phyloP scores from a whole-genome alignment of 116 monocot species.

The Phalaenopsis hybrid region DNA sequence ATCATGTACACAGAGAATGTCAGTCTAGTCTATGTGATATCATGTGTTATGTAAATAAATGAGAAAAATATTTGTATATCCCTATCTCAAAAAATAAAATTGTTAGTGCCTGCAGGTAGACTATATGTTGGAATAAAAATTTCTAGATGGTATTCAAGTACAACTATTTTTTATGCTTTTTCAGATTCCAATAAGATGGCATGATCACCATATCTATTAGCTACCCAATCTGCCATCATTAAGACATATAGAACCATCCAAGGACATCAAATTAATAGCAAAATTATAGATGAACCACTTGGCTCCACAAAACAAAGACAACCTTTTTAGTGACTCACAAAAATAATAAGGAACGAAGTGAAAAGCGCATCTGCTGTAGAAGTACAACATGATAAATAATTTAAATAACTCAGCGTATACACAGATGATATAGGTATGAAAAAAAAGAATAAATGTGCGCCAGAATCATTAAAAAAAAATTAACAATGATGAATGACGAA shows the following conservation, averaged over 20 bases:
- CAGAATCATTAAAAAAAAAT: not conserved
- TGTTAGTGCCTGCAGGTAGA: not conserved
- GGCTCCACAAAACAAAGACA: not conserved
- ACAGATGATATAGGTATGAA: not conserved
- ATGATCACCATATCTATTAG: not conserved
- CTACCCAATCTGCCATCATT: not conserved
- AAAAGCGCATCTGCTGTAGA: not conserved
- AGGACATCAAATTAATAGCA: not conserved
- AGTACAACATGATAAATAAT: not conserved
- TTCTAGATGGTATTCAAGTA: not conserved
- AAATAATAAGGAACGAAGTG: not conserved
- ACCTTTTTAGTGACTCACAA: not conserved
- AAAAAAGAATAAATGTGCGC: not conserved
- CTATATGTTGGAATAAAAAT: not conserved
- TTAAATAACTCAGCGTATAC: not conserved
- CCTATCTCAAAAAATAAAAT: not conserved
- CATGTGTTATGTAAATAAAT: not conserved
- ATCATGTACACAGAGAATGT: not conserved
- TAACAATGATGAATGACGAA: not conserved
- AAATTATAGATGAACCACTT: not conserved
- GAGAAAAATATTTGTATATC: not conserved
- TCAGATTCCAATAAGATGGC: not conserved
- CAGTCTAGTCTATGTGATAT: not conserved
- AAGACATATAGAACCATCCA: not conserved
- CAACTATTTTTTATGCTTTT: not conserved